These are phyloP conservation scores for Polyplosphaeria fusca DNA, from an alignment of 495 filamentous ascomycete species.

Conservation along the genomic window DNA sequence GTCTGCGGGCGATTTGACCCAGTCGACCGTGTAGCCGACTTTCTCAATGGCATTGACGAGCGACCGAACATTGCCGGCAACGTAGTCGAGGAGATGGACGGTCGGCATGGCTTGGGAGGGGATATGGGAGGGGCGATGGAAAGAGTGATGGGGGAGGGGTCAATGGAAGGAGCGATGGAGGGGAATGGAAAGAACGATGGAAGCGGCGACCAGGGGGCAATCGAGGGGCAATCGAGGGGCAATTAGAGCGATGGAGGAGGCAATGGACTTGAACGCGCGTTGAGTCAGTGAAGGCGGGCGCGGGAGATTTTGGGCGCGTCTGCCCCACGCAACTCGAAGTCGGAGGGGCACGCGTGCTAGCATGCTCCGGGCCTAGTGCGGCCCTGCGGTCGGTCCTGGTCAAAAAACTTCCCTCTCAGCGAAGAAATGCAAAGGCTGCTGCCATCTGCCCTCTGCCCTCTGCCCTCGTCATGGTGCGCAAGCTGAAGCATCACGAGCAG, in stretches of 20 bases:
- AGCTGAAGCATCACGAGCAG: conserved; percentile 90
- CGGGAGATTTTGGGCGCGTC: conserved; percentile 15
- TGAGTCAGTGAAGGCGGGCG: no score
- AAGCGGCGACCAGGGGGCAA: no score
- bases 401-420: no score
- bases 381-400: no score
- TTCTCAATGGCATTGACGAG: conserved; percentile 97
- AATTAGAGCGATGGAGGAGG: no score
- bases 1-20: conserved; percentile 81
- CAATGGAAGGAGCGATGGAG: neutral
- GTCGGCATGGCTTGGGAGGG: conserved; percentile 85
- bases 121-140: no score
- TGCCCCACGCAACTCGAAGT: conserved; percentile 29
- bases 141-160: neutral
- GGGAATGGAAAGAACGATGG: conserved; percentile 8
- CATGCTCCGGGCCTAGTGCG: neutral
- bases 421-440: no score
- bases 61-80: conserved; percentile 86
- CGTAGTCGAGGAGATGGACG: conserved; percentile 86
- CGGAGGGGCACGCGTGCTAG: conserved; percentile 14
- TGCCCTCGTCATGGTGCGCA: conserved; percentile 68
- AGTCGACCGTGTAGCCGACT: conserved; percentile 86
- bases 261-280: no score
- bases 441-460: no score
- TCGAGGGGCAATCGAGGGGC: no score